These are phyloP conservation scores for Schizochytrium sp. DNA, from an alignment of 108 stramenopile genomes.

Conservation along the genomic window DNA sequence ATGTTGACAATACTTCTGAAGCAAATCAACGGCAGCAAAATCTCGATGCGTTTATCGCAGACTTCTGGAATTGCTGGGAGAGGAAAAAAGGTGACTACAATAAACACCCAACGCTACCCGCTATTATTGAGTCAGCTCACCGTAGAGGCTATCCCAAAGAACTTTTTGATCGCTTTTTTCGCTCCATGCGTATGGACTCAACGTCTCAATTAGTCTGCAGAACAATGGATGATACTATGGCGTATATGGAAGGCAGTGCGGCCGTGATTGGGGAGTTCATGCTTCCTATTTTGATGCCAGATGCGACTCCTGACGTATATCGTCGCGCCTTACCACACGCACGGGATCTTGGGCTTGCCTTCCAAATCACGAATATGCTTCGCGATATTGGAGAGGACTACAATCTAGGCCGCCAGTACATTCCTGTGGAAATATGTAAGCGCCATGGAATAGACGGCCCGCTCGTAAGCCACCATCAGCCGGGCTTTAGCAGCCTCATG, in stretches of 20 bases:
- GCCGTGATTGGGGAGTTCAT: slow-evolving; percentile 57
- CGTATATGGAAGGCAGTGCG: slow-evolving; percentile 57
- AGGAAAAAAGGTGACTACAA: neutral
- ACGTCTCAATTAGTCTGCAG: neutral
- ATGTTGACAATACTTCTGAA: slow-evolving; percentile 24
- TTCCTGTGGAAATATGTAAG: slow-evolving; percentile 74
- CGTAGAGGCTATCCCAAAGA: slow-evolving; percentile 1
- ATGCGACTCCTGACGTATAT: neutral
- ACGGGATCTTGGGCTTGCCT: slow-evolving; percentile 87
- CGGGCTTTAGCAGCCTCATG: slow-evolving; percentile 28
- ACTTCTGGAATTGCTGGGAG: slow-evolving; percentile 52
- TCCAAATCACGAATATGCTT: slow-evolving; percentile 98
- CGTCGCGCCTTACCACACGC: neutral
- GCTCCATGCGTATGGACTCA: slow-evolving; percentile 58
- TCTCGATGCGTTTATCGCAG: slow-evolving; percentile 49
- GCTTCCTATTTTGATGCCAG: slow-evolving; percentile 51
- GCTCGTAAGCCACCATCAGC: neutral
- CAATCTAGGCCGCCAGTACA: slow-evolving; percentile 89
- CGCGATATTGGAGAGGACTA: slow-evolving; percentile 98
- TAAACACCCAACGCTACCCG: slow-evolving; percentile 33
- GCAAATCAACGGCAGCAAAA: slow-evolving; percentile 7
- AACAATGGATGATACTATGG: slow-evolving; percentile 59
- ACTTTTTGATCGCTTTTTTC: slow-evolving; percentile 41
- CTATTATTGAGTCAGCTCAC: slow-evolving; percentile 45
- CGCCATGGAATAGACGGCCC: neutral